Conservation (phyloP, 106 monocot genomes). For the Cymbidium sinense region DNA sequence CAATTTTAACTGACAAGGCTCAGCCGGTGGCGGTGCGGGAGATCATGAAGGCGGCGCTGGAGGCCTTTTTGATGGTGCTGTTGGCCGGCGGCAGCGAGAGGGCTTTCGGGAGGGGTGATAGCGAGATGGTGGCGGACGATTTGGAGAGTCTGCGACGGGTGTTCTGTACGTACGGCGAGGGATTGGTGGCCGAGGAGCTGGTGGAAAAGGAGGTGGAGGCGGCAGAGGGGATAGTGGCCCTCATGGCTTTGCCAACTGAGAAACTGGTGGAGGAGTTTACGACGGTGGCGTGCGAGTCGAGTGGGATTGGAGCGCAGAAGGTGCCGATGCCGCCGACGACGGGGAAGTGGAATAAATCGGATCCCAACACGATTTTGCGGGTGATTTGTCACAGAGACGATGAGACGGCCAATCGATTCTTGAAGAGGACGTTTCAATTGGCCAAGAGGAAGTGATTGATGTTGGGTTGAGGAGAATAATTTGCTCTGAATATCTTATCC, state of each 20-base stretch:
- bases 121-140: slow-evolving; percentile 24
- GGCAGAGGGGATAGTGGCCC: slow-evolving; percentile 16
- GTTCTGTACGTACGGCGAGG: slow-evolving; percentile 21
- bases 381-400: slow-evolving; percentile 58
- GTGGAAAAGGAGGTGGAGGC: slow-evolving; percentile 28
- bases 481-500: no score
- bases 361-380: slow-evolving; percentile 50
- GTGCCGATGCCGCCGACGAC: slow-evolving; percentile 49
- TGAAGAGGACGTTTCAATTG: slow-evolving; percentile 53
- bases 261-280: slow-evolving; percentile 31
- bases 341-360: slow-evolving; percentile 43
- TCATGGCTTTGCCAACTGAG: slow-evolving; percentile 23
- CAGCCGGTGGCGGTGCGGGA: slow-evolving; percentile 27
- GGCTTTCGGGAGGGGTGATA: slow-evolving; percentile 13
- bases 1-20: slow-evolving; percentile 27
- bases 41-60: slow-evolving; percentile 32
- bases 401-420: slow-evolving; percentile 33
- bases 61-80: slow-evolving; percentile 29
- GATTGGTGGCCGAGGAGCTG: slow-evolving; percentile 30
- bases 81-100: slow-evolving; percentile 24
- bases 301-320: slow-evolving; percentile 12
- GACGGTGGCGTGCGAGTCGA: slow-evolving; percentile 17
- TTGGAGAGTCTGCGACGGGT: slow-evolving; percentile 21
- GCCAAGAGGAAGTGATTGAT: slow-evolving; percentile 37
- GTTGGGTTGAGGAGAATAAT: no score